Evolutionary conservation across 2,329 filamentous ascomycete genomes (phyloP), one percentile per base, ranked within the genome.

Genomic region (Grosmannia huntii): DNA sequence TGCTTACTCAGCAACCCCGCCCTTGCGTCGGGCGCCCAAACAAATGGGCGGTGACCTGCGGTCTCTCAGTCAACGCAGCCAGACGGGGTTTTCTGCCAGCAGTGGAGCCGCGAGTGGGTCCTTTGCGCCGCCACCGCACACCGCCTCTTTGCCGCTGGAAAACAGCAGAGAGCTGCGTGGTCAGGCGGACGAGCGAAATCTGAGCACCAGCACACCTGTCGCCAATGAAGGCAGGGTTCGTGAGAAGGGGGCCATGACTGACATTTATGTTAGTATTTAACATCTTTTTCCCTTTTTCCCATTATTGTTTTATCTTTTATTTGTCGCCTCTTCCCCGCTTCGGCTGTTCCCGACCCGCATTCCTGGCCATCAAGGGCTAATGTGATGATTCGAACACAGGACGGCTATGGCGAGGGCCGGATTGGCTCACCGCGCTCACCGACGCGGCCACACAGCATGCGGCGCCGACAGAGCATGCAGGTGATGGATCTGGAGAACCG

Each of bases 401-500:
- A 96, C 82, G 92, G 90, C 75, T 91, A 84, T 77, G 92, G 92
- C 74, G 90, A 95, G 75, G 89, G 88, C 73, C 89, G 82, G 68
- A 81, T 87, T 69, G 85, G 85, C 69, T 95, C 90, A 70, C 90
- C 92, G 68, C 85, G 87, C 67, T 97, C 94, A 67, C 94, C 94
- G 58, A 95, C 90, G 65, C 85, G 92, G 72, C 91, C 94, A 66
- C 90, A 91, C 68, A 96, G 90, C 77, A 88, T 99, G 82, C 91
- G 92, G 66, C 91, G 92, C 69, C 89, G 92, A 69, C 94, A 96
- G 73, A 97, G 92, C 79, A 92, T 97, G 85, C 92, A 97, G 74
- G 84, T 92, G 57, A 84, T 97, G 61, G 92, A 99, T 67, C 84
- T 99, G 68, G 90, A 97, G 76, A 79, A 82, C 60, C 84, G 82